Evolutionary conservation across 2,329 filamentous ascomycete species (phyloP), one percentile per base, ranked within the genome.

Genomic region (Scedosporium apiospermum): DNA sequence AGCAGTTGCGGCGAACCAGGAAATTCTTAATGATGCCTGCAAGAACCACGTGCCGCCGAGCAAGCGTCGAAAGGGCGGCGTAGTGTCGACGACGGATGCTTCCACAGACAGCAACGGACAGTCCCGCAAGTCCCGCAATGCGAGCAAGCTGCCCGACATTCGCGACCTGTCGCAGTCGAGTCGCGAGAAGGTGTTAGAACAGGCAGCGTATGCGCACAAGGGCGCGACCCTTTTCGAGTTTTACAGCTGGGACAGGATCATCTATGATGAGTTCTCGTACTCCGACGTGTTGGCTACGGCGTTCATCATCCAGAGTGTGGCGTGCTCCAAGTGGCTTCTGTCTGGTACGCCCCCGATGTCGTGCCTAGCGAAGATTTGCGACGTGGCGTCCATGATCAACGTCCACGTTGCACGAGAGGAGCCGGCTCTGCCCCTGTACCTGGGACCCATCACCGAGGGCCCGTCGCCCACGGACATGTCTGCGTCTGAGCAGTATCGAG

Each of bases 191-290:
- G 34, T 14, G 9, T 3, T 3, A 38, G 3, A 14, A 12, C 6
- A 7, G 14, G 44, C 44, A 7, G 18, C n/a, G n/a, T 26, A 65
- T 46, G 68, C 62, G 55, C 66, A 67, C 23, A 38, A 62, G 0
- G 64, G 62, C 12, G 51, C 44, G 27, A 64, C 66, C 6, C 62
- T 73, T 2, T 66, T 79, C 0, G 75, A 79, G 63, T 67, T 69
- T 46, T 78, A 73, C 64, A 74, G 69, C 41, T 79, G 70, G 41
- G 64, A 71, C 18, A 71, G 76, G 3, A 67, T 78, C 10, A 69
- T 80, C 9, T 74, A 74, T 65, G 77, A 80, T 63, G 77, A 80
- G 64, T 78, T 75, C 65, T 77, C 77, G 0, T 79, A 78, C 63
- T 67, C 72, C 44, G 71, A 76, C 26, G 63, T 64, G 3, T 30